phyloP scores from a whole-genome alignment of 257 asterid species.

The Fraxinus anomala region DNA sequence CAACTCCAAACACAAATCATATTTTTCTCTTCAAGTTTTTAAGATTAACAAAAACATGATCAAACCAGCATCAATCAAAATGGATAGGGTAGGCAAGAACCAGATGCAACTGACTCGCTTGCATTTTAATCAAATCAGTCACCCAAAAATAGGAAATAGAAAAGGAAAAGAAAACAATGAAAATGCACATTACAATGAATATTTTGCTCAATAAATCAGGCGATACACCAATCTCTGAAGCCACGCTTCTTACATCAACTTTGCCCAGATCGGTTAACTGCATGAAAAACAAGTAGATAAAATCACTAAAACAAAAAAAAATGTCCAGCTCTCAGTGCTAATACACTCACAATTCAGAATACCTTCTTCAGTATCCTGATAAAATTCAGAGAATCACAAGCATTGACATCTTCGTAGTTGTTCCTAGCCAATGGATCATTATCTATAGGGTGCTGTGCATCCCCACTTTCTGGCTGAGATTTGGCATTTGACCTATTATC shows the following conservation, averaged over 20 bases:
- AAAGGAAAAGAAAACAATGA: conserved; percentile 17
- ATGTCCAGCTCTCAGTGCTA: background rate
- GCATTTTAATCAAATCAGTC: conserved; percentile 14
- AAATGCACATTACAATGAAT: conserved; percentile 61
- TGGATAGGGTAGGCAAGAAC: background rate
- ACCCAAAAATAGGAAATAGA: background rate
- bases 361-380: conserved; percentile 76
- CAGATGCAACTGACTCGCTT: background rate
- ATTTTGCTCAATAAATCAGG: conserved; percentile 58
- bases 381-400: conserved; percentile 44
- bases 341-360: conserved; percentile 22
- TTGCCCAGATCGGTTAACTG: conserved; percentile 82
- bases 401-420: conserved; percentile 38
- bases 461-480: conserved; percentile 45
- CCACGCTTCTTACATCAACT: conserved; percentile 66
- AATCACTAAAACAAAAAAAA: conserved; percentile 22
- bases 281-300: conserved; percentile 18
- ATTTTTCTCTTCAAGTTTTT: background rate
- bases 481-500: conserved; percentile 41
- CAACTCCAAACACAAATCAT: background rate
- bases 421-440: conserved; percentile 37
- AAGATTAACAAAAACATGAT: background rate
- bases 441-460: conserved; percentile 34
- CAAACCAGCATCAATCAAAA: background rate
- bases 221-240: conserved; percentile 77